These are phyloP conservation scores for Volvariella surrecta DNA, from an alignment of 1,284 basidiomycete genomes.

Conservation along the genomic window DNA sequence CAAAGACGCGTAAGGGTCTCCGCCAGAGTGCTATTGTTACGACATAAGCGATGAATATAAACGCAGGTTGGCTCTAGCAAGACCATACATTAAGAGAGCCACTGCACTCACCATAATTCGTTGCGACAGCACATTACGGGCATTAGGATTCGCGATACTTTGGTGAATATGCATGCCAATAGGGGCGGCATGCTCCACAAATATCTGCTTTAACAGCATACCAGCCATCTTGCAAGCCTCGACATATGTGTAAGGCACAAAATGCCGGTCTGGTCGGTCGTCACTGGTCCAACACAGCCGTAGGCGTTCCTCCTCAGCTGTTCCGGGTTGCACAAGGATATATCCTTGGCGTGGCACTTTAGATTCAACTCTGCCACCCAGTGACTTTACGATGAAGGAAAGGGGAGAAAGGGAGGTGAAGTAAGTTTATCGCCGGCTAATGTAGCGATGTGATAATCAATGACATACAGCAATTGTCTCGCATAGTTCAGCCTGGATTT, in stretches of 20 bases:
- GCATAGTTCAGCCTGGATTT: constrained; percentile 57
- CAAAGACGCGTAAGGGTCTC: constrained; percentile 56
- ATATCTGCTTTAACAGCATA: constrained; percentile 64
- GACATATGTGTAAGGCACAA: constrained; percentile 71
- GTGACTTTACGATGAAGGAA: constrained; percentile 29
- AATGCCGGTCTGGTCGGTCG: constrained; percentile 63
- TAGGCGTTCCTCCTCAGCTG: constrained; percentile 62
- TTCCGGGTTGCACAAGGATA: constrained; percentile 58
- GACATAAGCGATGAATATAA: constrained; percentile 7
- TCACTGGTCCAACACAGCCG: constrained; percentile 54
- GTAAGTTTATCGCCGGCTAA: constrained; percentile 1
- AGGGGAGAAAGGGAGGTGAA: constrained; percentile 5
- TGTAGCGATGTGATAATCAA: constrained; percentile 3
- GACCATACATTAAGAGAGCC: no score
- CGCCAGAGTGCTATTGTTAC: constrained; percentile 58
- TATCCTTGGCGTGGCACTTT: constrained; percentile 72
- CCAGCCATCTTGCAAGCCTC: constrained; percentile 71
- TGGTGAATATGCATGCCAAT: constrained; percentile 71
- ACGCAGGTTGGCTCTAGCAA: constrained; percentile 7
- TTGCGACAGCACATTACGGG: constrained; percentile 48
- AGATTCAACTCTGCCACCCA: constrained; percentile 65
- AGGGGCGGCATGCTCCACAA: constrained; percentile 49
- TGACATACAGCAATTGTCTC: constrained; percentile 56
- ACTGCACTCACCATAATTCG: constrained; percentile 51
- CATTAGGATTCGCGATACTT: constrained; percentile 68